Conservation (phyloP, 768 basidiomycete species). For the Melanogaster broomeanus region DNA sequence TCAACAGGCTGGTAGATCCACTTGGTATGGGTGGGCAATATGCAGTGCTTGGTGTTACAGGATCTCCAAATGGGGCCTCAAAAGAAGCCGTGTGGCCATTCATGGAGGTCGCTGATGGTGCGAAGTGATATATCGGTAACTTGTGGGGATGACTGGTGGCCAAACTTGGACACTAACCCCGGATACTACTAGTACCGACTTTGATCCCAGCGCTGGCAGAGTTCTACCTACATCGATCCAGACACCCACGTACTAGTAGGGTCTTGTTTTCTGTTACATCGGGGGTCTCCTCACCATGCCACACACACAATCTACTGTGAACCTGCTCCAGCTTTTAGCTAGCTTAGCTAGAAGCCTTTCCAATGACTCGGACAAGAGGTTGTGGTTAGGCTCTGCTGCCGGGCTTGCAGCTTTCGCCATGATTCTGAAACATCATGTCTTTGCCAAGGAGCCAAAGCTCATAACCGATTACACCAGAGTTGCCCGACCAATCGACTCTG, state of each 20-base stretch:
- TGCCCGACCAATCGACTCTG: conserved; percentile 2
- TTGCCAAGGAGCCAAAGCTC: conserved; percentile 4
- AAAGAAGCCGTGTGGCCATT: conserved; percentile 34
- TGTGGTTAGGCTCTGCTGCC: conserved; percentile 1
- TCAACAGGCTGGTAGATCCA: conserved; percentile 72
- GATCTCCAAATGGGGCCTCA: conserved; percentile 18
- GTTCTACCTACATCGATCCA: no score
- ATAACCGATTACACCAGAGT: conserved; percentile 12
- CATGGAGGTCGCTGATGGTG: conserved; percentile 4
- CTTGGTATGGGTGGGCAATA: conserved; percentile 90
- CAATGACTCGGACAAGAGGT: background rate
- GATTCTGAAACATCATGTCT: background rate
- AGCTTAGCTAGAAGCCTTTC: background rate
- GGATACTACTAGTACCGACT: no score
- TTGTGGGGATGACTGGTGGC: no score
- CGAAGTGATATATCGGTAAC: background rate
- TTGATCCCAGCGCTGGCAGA: no score
- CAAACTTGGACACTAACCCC: no score
- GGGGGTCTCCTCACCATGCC: background rate
- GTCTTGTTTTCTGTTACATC: no score
- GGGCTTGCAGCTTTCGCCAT: conserved; percentile 8
- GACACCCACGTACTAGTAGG: no score
- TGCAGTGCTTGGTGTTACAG: conserved; percentile 64
- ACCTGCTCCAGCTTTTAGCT: background rate
- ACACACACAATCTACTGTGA: background rate